Base-by-base conservation (phyloP, 2,329 filamentous ascomycete species). In the Catunica adiposa region DNA sequence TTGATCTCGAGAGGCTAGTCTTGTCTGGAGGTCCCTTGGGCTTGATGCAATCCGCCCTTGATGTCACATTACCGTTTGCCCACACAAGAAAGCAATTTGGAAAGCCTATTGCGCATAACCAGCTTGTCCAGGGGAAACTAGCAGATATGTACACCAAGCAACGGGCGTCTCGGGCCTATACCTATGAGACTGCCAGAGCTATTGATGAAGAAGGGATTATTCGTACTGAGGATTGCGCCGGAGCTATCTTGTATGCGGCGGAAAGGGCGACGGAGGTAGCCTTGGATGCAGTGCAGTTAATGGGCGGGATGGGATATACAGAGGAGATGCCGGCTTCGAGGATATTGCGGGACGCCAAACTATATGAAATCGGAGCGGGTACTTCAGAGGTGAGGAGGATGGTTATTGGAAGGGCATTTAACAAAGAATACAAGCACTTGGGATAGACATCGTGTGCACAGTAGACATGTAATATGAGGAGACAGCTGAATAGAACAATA, bases 81-180 rank as follows among this genome's bases (percentile, higher is more conserved):
- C 92, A 98, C 68, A 79, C 85, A 62, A 80, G 92, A 56, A 86
- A 84, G 68, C 92, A 98, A 70, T 98, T 98, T 66, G 84, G 83
- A 55, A 72, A 68, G 6, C 90, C 90, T 1, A 86, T 97, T 60
- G 90, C 86, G 0, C 84, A 92, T 62, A 94, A 95, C 68, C 92
- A 98, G 69, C 76, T 97, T 60, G 77, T 97, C 22, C 92, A 97
- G 69, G 90, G 86, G 57, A 90, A 89, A 66, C 76, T 97, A 48
- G 89, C 92, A 56, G 89, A 97, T 67, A 96, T 98, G 89, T 94
- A 97, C 71, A 96, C 89, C 51, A 94, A 94, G 69, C 78, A 92
- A 58, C 83, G 86, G 63, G 89, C 86, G 9, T 82, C 84, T 15
- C 75, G 82, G n/a, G 78, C 89, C 1, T 96, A 95, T 69, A 97